Evolutionary conservation across 2,329 filamentous ascomycete genomes (phyloP), one percentile per base, ranked within the genome.

Genomic region (Akanthomyces lecanii): DNA sequence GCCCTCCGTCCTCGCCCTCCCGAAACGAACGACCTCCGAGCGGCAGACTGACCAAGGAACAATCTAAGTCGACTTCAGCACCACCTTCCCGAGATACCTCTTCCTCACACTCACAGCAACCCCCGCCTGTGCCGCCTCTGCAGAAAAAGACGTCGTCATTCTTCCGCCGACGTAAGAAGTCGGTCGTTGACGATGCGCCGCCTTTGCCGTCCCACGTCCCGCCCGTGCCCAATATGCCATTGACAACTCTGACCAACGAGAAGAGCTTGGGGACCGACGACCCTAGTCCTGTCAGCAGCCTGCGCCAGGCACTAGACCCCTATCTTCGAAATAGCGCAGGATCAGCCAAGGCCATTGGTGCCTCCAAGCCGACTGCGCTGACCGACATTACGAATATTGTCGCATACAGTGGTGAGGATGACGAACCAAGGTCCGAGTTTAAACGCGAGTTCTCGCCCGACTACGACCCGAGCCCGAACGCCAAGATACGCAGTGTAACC

Each of bases 131-230:
- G 23, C 60, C 60, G 21, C 76, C 79, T 23, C 78, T 97, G 58
- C 90, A 91, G 70, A 97, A 97, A 80, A 97, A 97, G 75, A 86
- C 91, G 4, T 96, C 94, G 1, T 94, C 92, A 0, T 98, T 99
- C 78, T 98, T 98, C 78, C 85, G 95, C 66, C 85, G 95, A 64
- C 85, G 93, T 66, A 98, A 98, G 84, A 96, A 94, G 82, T 97
- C 93, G 5, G 77, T 92, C 40, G 85, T 86, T 16, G 92, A 96
- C 66, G 82, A 85, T 25, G 82, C 82, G 45, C 86, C 89, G 40
- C 86, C 89, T 10, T 75, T 88, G 36, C 83, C 83, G 64, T 81
- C 72, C 65, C 77, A 75, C 69, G 75, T 74, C 44, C 74, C 76
- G 7, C 76, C 78, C 1, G 67, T 79, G 57, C 75, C 79, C 25